Evolutionary conservation across 2,329 filamentous ascomycete genomes (phyloP).

Genomic region (Fusarium sp.): DNA sequence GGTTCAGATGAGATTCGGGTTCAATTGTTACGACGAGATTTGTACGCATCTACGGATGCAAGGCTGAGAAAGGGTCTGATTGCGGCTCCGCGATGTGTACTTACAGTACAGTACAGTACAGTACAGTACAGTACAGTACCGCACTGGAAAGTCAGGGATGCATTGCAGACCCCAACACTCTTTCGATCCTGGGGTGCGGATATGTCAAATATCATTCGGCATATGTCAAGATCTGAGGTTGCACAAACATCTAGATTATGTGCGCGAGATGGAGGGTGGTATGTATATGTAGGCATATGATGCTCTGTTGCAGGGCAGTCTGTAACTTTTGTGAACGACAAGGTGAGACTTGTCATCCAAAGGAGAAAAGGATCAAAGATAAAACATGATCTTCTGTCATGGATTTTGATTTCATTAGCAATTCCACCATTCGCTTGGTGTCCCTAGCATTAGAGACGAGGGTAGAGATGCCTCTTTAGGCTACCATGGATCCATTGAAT

Average conservation of each 20-base stretch:
- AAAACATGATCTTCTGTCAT: slow-evolving; percentile 21
- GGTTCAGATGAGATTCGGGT: background rate
- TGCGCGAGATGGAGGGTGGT: background rate
- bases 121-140: background rate
- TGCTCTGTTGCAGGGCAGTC: background rate
- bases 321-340: background rate
- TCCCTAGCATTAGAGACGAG: background rate
- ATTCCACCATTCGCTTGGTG: slow-evolving; percentile 18
- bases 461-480: slow-evolving; percentile 4
- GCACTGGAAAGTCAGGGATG: slow-evolving; percentile 5
- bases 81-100: slow-evolving; percentile 35
- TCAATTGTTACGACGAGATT: background rate
- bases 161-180: background rate
- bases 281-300: background rate
- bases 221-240: slow-evolving; percentile 31
- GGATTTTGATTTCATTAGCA: slow-evolving; percentile 37
- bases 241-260: slow-evolving; percentile 7
- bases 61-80: slow-evolving; percentile 9
- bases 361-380: slow-evolving; percentile 25
- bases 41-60: slow-evolving; percentile 6
- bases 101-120: background rate
- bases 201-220: background rate
- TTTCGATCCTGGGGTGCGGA: slow-evolving; percentile 17
- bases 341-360: slow-evolving; percentile 15
- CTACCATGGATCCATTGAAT: background rate